Conservation (phyloP, 331 rosid genomes). For the Malus hybrid region DNA sequence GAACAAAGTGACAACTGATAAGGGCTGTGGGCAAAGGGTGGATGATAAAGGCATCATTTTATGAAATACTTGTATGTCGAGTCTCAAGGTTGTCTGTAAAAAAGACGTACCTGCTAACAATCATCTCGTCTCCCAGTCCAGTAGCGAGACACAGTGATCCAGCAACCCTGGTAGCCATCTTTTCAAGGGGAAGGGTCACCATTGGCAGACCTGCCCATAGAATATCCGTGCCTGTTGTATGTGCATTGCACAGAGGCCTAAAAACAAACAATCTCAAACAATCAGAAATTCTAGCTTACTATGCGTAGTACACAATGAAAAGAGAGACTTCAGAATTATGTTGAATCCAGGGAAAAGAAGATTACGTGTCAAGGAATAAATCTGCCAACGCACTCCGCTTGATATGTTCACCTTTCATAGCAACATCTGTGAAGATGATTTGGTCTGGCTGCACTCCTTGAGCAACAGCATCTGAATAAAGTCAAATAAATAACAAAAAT, state of each 20-base stretch:
- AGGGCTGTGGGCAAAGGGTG: background rate
- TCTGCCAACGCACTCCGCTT: conserved; percentile 96
- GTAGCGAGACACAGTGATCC: conserved; percentile 94
- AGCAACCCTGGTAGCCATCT: conserved; percentile 99
- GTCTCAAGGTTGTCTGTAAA: too few relatives aligned
- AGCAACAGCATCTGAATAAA: conserved; percentile 66
- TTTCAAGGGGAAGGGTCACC: conserved; percentile 94
- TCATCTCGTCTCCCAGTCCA: conserved; percentile 93
- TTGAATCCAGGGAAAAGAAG: background rate
- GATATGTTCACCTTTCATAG: conserved; percentile 92
- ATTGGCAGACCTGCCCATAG: conserved; percentile 98
- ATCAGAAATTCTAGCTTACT: background rate
- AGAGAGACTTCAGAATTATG: background rate
- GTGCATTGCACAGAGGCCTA: conserved; percentile 99
- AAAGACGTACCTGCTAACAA: conserved; percentile 59
- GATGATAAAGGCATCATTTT: background rate
- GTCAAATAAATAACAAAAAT: background rate
- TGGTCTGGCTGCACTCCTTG: conserved; percentile 93
- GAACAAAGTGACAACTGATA: background rate
- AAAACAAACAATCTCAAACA: background rate
- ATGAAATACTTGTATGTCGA: too few relatives aligned
- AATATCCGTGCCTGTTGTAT: conserved; percentile 96
- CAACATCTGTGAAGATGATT: conserved; percentile 95
- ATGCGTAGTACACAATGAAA: background rate
- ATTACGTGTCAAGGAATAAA: conserved; percentile 76